Evolutionary conservation across 148 eudicot genomes (phyloP).

Genomic region (Euryodendron excelsum): DNA sequence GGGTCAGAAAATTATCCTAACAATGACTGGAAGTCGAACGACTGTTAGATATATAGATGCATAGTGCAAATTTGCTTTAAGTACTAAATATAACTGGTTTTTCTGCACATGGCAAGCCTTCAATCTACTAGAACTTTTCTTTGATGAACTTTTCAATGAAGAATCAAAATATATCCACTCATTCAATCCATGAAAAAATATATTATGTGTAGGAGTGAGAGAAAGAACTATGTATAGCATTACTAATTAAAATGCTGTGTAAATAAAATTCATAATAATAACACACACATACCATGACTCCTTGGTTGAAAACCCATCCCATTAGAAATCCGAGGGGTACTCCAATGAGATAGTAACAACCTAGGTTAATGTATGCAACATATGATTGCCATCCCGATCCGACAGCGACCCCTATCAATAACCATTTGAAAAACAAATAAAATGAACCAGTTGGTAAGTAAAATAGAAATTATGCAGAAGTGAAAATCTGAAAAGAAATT

Average conservation of each 20-base stretch:
- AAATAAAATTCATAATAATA: background rate
- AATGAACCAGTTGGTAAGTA: background rate
- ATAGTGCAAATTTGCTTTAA: background rate
- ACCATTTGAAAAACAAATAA: background rate
- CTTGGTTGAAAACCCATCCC: slow-evolving; percentile 26
- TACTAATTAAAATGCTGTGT: background rate
- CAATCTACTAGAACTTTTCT: too few relatives aligned
- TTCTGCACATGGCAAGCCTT: too few relatives aligned
- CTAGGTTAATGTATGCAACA: slow-evolving; percentile 26
- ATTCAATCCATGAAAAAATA: too few relatives aligned
- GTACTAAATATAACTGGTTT: too few relatives aligned
- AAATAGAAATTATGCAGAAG: background rate
- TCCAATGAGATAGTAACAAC: slow-evolving; percentile 25
- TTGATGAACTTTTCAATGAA: too few relatives aligned
- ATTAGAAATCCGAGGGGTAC: slow-evolving; percentile 16
- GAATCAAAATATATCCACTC: too few relatives aligned
- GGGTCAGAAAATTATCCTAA: background rate
- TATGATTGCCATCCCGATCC: slow-evolving; percentile 31
- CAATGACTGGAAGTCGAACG: background rate
- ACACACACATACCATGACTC: slow-evolving; percentile 19
- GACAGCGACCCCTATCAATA: slow-evolving; percentile 20
- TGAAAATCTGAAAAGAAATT: background rate
- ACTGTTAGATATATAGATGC: background rate
- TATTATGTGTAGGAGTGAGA: too few relatives aligned
- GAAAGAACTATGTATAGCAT: too few relatives aligned